Evolutionary conservation across 441 rosid species (phyloP), one percentile per base, ranked within the genome.

Genomic region (Bruguiera hainesii): DNA sequence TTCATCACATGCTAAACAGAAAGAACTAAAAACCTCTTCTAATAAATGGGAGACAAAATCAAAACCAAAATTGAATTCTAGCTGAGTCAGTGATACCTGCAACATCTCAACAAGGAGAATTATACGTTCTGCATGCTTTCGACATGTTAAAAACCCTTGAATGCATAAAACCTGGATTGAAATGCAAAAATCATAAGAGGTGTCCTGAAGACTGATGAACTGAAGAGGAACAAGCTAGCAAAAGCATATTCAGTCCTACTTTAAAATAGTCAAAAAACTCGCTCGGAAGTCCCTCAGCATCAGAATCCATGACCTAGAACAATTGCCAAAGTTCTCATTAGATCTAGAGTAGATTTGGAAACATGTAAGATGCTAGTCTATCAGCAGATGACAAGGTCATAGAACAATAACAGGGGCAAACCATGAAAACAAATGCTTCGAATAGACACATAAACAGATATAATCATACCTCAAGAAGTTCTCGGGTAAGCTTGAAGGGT

Each of bases 71-170:
- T 9, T 15, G 35, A 33, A 16, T 30, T 49, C 29, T 19, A 35
- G 37, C 26, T 55, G 71, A 64, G 70, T 62, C 20, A 5, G 57
- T 39, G 26, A 71, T 80, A 91, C 99, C 97, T 90, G 98, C 85
- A 95, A 80, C 99, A 95, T 95, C 87, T 95, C 99, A 67, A 89
- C 96, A 26, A 95, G 91, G 64, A 95, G 96, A 76, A 95, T 89
- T 73, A 92, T 78, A 63, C 97, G 91, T 73, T 95, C 99, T 0
- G 98, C 99, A 71, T 95, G 99, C 82, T 95, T 95, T 62, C 99
- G 85, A 66, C 99, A 95, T 15, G 97, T 95, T 70, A 92, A 85
- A 80, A 95, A 95, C 59, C 99, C 99, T 83, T 95, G 99, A 68
- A 95, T 95, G 80, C 99, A 95, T 56, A 95, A 78, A 68, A 95